Conservation (phyloP, 805 yeast species). For the Candida golubevii region DNA sequence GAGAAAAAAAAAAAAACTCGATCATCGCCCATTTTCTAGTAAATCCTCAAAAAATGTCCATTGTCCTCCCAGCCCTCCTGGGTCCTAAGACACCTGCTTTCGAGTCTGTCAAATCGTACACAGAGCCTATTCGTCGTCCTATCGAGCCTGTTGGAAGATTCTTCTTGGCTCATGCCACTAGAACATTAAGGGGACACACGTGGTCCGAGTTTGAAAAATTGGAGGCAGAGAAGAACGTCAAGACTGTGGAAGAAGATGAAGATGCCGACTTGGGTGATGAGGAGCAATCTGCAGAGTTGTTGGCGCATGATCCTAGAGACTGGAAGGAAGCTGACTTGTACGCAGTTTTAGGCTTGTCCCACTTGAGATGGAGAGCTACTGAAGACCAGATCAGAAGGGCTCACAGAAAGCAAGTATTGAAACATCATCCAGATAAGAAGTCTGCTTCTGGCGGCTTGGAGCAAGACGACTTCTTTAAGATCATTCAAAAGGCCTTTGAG, state of each 20-base stretch:
- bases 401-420: constrained; percentile 92
- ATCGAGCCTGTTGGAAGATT: constrained; percentile 96
- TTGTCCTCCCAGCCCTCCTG: constrained; percentile 50
- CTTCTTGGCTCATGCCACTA: constrained; percentile 93
- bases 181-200: constrained; percentile 93
- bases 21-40: neutral
- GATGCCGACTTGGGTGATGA: constrained; percentile 72
- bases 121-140: constrained; percentile 69
- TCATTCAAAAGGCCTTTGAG: constrained; percentile 95
- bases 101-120: constrained; percentile 46
- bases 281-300: constrained; percentile 63
- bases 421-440: constrained; percentile 98
- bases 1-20: too few species aligned
- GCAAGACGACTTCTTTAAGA: constrained; percentile 95
- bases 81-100: constrained; percentile 42
- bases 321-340: constrained; percentile 97
- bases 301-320: constrained; percentile 92
- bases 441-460: constrained; percentile 85
- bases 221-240: constrained; percentile 86
- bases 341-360: constrained; percentile 90
- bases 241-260: constrained; percentile 56
- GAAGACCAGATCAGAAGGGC: constrained; percentile 93
- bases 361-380: constrained; percentile 86
- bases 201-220: constrained; percentile 96
- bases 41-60: constrained; percentile 26